These are phyloP conservation scores for Penicillium waksmanii DNA, from an alignment of 495 filamentous ascomycete species.

Conservation along the genomic window DNA sequence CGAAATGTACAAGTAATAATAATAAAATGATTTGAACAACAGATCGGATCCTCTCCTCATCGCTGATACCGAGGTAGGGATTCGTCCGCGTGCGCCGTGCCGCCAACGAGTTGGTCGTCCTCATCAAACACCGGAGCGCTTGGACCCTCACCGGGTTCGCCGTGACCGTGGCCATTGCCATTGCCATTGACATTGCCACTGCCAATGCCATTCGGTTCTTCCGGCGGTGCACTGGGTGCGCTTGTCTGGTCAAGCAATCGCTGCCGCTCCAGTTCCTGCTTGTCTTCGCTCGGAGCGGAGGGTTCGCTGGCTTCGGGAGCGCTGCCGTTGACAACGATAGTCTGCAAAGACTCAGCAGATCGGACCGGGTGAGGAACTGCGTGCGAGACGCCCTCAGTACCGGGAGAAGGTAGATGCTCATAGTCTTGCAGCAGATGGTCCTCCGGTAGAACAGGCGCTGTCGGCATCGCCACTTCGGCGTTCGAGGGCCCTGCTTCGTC, in stretches of 20 bases:
- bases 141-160: conserved; percentile 48
- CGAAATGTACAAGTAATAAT: conserved; percentile 27
- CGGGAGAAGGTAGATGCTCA: conserved; percentile 36
- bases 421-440: conserved; percentile 46
- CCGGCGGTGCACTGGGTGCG: conserved; percentile 53
- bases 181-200: too few relatives aligned
- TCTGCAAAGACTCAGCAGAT: conserved; percentile 48
- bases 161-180: conserved; percentile 13
- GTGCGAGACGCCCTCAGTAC: conserved; percentile 29
- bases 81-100: conserved; percentile 48
- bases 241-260: conserved; percentile 74
- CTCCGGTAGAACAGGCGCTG: conserved; percentile 45
- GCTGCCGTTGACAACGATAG: conserved; percentile 33
- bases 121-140: conserved; percentile 72
- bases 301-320: conserved; percentile 26
- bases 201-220: conserved; percentile 40
- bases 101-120: conserved; percentile 50
- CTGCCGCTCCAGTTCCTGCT: conserved; percentile 80
- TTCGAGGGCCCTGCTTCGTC: conserved; percentile 54
- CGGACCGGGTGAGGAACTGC: conserved; percentile 45
- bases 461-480: conserved; percentile 31
- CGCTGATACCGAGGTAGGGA: conserved; percentile 53
- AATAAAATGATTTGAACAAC: conserved; percentile 9
- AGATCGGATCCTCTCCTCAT: conserved; percentile 25
- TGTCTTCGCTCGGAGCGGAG: conserved; percentile 63